Evolutionary conservation across 129 eudicot genomes (phyloP).

Genomic region (Centaurea solstitialis): DNA sequence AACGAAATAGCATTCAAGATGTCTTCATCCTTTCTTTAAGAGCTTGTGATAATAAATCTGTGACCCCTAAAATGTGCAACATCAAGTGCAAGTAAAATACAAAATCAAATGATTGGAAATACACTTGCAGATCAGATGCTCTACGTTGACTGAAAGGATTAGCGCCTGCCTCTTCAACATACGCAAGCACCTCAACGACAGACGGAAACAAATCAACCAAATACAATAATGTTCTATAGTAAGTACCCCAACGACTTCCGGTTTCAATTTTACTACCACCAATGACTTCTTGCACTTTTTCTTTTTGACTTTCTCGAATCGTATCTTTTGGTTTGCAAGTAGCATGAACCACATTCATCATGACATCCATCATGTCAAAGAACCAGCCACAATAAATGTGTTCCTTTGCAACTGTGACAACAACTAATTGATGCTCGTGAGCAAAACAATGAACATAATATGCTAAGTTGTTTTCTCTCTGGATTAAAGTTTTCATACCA

Average conservation of each 20-base stretch:
- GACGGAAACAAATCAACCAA: constrained; percentile 9
- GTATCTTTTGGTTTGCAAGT: constrained; percentile 17
- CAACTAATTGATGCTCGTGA: constrained; percentile 2
- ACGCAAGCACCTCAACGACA: constrained; percentile 10
- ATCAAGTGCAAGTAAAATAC: constrained; percentile 2
- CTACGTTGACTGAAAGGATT: background rate
- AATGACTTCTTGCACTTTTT: constrained; percentile 1
- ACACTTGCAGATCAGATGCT: background rate
- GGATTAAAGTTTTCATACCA: constrained; percentile 1
- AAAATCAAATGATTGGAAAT: background rate
- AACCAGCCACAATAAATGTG: background rate
- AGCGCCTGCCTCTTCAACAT: background rate
- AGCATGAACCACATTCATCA: constrained; percentile 10
- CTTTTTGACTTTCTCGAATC: background rate
- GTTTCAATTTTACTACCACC: background rate
- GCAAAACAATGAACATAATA: constrained; percentile 20
- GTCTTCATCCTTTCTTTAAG: constrained; percentile 3
- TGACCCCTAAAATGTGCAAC: background rate
- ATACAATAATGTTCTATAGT: background rate
- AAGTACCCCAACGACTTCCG: constrained; percentile 21
- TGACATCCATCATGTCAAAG: background rate
- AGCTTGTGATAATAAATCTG: constrained; percentile 18
- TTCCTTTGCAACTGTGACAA: constrained; percentile 7
- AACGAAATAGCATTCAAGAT: constrained; percentile 22
- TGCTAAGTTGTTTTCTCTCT: background rate